Evolutionary conservation across 805 yeast species (phyloP), one percentile per base, ranked within the genome.

Genomic region (Spathaspora sp.): DNA sequence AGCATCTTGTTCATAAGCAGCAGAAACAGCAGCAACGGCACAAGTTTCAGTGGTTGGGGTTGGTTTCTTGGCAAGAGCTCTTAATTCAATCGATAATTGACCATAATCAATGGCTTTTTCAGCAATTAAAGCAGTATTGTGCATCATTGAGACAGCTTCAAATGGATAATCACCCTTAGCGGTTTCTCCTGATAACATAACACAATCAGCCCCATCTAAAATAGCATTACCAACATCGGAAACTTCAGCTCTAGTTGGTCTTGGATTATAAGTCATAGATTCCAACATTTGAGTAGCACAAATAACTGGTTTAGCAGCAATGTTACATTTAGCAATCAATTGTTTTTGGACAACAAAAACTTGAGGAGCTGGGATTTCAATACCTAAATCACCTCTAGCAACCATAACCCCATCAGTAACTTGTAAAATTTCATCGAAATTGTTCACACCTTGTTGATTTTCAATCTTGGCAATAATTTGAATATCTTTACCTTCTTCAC

Each of bases 231-330:
- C 99, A 59, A 94, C 99, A 75, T 94, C 99, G 52, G 96, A 87
- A 56, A 94, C 99, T 80, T 94, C 99, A 63, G 99, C 99, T 81
- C 99, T 89, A 72, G 99, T 94, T 77, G 99, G 99, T 78, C 99
- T 88, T 75, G 99, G 99, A 87, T 94, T 94, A 80, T 87, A 90
- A 56, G 98, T 94, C 99, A 94, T 94, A 55, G 97, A 90, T 80
- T 94, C 99, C 75, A 94, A 86, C 99, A 94, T 94, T 80, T 94
- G 99, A 60, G 99, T 94, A 61, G 99, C 99, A 81, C 99, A 94
- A 72, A 94, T 91, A 63, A 91, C 97, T 69, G 99, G 99, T 85
- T 94, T 94, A 74, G 97, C 99, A 61, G 97, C 98, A 72, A 93
- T 80, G 86, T 94, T 96, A 83, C 97, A 94, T 81, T 94, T 94